Percentiles rank a stretch among this genome's conserved stretches.
phyloP scores from a whole-genome alignment of 805 yeast genomes.

The Wickerhamiella siamensis region DNA sequence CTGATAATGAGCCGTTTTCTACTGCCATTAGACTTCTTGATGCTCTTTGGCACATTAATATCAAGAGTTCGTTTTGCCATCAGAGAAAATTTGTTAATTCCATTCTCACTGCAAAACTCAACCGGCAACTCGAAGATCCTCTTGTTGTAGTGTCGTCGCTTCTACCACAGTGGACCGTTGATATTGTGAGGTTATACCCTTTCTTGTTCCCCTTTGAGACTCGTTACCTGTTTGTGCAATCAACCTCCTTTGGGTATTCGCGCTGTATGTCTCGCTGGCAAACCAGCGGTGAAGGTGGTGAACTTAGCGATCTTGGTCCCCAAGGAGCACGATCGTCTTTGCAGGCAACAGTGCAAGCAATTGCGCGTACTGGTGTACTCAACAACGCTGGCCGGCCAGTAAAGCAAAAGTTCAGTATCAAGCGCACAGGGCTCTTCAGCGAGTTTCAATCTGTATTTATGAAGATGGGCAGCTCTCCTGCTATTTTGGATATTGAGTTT shows the following conservation, averaged over 20 bases:
- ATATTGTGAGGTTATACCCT: conserved; percentile 58
- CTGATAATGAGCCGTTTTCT: not conserved
- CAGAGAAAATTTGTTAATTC: conserved; percentile 44
- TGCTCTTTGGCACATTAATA: conserved; percentile 1
- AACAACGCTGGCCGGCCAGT: conserved; percentile 52
- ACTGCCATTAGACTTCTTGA: conserved; percentile 2
- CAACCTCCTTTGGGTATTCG: conserved; percentile 84
- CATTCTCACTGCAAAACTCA: conserved; percentile 72
- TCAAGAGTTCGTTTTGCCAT: conserved; percentile 5
- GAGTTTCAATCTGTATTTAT: conserved; percentile 70
- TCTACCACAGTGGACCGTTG: conserved; percentile 72
- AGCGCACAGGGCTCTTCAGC: conserved; percentile 53
- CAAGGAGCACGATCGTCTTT: conserved; percentile 5
- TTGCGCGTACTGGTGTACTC: conserved; percentile 12
- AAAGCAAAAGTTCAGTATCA: conserved; percentile 65
- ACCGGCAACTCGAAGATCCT: conserved; percentile 81
- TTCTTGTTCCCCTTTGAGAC: conserved; percentile 77
- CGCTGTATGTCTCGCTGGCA: conserved; percentile 66
- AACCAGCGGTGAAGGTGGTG: conserved; percentile 28
- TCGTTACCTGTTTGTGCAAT: conserved; percentile 60
- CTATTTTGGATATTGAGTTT: conserved; percentile 73
- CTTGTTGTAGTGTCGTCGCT: conserved; percentile 74
- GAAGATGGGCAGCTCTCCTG: conserved; percentile 64
- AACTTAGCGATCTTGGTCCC: conserved; percentile 11
- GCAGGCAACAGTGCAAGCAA: conserved; percentile 4